Base-by-base conservation (phyloP, 371 early-diverging fungal genomes). In the Haplosporangium sp. region DNA sequence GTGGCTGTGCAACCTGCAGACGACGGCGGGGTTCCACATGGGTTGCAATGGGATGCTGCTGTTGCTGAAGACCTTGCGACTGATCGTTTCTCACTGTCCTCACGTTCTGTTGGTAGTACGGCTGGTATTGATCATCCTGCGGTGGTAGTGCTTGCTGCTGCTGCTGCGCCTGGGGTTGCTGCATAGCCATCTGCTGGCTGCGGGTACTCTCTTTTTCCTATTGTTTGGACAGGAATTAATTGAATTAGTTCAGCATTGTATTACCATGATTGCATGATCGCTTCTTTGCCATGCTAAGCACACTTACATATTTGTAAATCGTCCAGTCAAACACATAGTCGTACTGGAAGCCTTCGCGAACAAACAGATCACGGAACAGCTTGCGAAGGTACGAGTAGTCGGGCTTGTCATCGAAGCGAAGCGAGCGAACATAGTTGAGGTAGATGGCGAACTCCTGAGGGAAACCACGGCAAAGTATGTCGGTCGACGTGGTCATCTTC, bases 271-370 rank as follows among this genome's bases (percentile, higher is more conserved):
- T 37, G 12, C 11, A 18, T n/a, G 36, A 7, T 61, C 29, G 13
- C 16, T 41, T 62, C 7, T 14, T 8, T 12, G 4, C 14, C 42
- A 14, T 6, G 18, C 10, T 2, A 62, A 41, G 12, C 8, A 47
- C 0, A 59, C 81, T 67, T 73, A 80, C 82, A 59, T 82, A 82
- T 82, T 83, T 82, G 71, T 81, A 84, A 43, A 88, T 84, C 12
- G 92, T 95, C 99, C 99, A 99, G 86, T 99, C 99, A 84, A 97
- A 99, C 23, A 98, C 93, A 85, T 98, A 97, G 83, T 99, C 99
- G 80, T 97, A 97, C 74, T 92, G 92, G 82, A 87, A 96, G 36
- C 95, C 96, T 82, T 98, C 97, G 58, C 97, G 91, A 41, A 95
- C 90, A 86, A 99, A 95, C 51, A 99, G 86, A 75, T 96, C 96